Percentiles rank a stretch among this genome's conserved stretches.
Conservation (phyloP, 306 rosid genomes). For the Lithocarpus polystachyus region DNA sequence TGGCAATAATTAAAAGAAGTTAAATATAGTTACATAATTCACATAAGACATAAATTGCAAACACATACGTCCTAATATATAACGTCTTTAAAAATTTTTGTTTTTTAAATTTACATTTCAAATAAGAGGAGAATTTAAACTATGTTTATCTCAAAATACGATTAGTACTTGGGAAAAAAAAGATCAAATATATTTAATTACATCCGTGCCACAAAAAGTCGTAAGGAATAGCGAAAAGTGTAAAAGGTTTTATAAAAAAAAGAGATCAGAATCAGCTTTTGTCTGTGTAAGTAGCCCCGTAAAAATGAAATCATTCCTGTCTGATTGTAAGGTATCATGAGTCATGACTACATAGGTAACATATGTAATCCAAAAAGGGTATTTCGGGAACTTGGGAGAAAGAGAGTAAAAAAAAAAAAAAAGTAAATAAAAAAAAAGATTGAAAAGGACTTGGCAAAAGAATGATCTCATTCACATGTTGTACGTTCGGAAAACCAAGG, state of each 20-base stretch:
- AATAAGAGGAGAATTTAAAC: no score
- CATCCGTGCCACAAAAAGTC: no score
- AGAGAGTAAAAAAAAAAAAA: background rate
- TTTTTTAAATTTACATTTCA: background rate
- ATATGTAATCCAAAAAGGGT: conserved; percentile 15
- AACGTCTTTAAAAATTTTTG: background rate
- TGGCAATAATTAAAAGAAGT: no score
- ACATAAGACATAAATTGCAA: no score
- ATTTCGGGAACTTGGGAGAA: background rate
- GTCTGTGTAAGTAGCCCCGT: background rate
- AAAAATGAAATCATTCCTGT: background rate
- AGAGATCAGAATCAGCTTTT: background rate
- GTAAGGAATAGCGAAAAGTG: background rate
- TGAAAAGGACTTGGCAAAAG: conserved; percentile 15
- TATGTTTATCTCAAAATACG: no score
- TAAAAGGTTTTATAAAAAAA: background rate
- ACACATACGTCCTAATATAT: no score
- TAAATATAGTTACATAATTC: no score
- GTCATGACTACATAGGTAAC: no score
- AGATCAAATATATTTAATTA: no score
- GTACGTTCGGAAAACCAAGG: conserved; percentile 34
- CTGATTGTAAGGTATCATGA: background rate
- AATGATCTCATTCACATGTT: background rate
- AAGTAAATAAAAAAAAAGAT: background rate
- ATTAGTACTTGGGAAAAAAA: no score